phyloP scores from a whole-genome alignment of 1,284 basidiomycete genomes.

The Anthracocystis setariae region DNA sequence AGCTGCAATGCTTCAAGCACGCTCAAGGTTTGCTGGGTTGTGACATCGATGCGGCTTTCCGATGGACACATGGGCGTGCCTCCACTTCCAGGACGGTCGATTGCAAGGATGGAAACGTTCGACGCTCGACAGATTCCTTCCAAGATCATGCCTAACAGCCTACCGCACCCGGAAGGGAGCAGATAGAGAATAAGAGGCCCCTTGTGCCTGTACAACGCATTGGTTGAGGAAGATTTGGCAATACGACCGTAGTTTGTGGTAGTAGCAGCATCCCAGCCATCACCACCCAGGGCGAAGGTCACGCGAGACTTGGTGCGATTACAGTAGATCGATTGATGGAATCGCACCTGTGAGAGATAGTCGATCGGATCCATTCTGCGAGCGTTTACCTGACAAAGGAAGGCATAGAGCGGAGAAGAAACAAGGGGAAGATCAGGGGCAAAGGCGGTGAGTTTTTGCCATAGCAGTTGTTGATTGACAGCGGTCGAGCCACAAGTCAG shows the following conservation, averaged over 20 bases:
- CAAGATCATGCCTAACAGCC: constrained; percentile 16
- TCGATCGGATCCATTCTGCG: constrained; percentile 15
- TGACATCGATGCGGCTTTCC: constrained; percentile 7
- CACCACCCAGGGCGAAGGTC: constrained; percentile 18
- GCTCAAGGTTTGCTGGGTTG: constrained; percentile 17
- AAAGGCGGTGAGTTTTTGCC: no score
- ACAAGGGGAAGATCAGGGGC: no score
- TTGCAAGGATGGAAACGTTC: constrained; percentile 19
- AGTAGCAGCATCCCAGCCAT: constrained; percentile 19
- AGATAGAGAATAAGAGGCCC: constrained; percentile 18
- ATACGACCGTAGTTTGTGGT: constrained; percentile 13
- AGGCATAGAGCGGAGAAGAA: no score
- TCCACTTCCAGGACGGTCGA: constrained; percentile 25
- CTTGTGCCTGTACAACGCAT: constrained; percentile 1
- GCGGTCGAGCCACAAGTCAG: no score
- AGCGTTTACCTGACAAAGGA: no score
- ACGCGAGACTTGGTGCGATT: constrained; percentile 17
- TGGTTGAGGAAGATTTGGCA: not conserved
- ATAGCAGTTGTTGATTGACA: no score
- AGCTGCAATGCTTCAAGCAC: constrained; percentile 21
- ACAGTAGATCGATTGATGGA: constrained; percentile 14
- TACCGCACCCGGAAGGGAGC: constrained; percentile 21
- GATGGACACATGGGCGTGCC: constrained; percentile 12
- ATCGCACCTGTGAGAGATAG: constrained; percentile 25
- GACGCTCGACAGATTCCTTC: constrained; percentile 9